Percentiles rank a stretch among this genome's conserved stretches.
These are phyloP conservation scores for Hypomontagnella monticulosa DNA, from an alignment of 495 filamentous ascomycete genomes.

Conservation along the genomic window DNA sequence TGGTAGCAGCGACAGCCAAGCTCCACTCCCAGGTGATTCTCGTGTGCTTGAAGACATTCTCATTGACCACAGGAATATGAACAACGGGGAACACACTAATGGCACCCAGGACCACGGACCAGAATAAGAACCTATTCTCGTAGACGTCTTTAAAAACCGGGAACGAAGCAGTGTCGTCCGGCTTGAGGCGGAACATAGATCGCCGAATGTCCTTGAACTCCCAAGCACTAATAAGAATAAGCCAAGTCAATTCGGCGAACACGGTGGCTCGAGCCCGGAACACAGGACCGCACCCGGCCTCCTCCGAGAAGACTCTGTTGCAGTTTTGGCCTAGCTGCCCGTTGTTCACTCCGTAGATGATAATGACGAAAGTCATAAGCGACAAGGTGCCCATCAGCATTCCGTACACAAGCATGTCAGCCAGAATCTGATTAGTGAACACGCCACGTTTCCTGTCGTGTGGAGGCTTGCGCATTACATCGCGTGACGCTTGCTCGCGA, in stretches of 20 bases:
- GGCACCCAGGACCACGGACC: constrained; percentile 72
- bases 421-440: constrained; percentile 73
- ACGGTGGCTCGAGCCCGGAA: constrained; percentile 81
- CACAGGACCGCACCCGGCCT: constrained; percentile 62
- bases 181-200: constrained; percentile 74
- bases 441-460: constrained; percentile 73
- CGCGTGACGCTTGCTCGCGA: constrained; percentile 70
- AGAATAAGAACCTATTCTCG: constrained; percentile 79
- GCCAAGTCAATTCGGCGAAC: constrained; percentile 79
- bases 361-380: constrained; percentile 72
- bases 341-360: constrained; percentile 69
- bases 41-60: constrained; percentile 77
- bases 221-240: constrained; percentile 77
- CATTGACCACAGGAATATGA: constrained; percentile 76
- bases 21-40: constrained; percentile 80
- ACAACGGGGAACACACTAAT: constrained; percentile 75
- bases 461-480: constrained; percentile 77
- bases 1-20: constrained; percentile 65
- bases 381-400: constrained; percentile 72
- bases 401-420: constrained; percentile 80
- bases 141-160: constrained; percentile 72
- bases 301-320: constrained; percentile 65
- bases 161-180: constrained; percentile 57
- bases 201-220: constrained; percentile 78
- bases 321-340: constrained; percentile 70